Evolutionary conservation across 108 stramenopile species (phyloP).

Genomic region (Cyclotella sp.): DNA sequence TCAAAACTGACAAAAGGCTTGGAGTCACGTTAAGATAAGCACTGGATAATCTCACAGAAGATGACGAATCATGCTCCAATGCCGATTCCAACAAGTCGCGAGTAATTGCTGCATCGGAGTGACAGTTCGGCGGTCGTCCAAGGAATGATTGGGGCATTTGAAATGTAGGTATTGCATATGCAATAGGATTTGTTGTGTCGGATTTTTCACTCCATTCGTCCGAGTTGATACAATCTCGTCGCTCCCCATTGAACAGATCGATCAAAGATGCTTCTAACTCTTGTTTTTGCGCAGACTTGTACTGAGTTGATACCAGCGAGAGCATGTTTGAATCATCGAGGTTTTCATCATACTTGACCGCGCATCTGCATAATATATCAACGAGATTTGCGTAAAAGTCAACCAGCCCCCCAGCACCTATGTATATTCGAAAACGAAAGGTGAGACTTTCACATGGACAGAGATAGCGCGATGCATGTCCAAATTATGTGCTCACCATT

Average conservation of each 20-base stretch:
- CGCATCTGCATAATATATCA: slow-evolving; percentile 63
- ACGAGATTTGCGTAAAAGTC: slow-evolving; percentile 79
- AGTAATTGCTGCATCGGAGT: slow-evolving; percentile 46
- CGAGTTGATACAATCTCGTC: neutral
- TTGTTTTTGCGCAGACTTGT: slow-evolving; percentile 19
- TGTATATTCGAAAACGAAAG: neutral
- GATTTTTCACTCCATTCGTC: neutral
- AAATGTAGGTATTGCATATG: slow-evolving; percentile 72
- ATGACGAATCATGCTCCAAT: slow-evolving; percentile 22
- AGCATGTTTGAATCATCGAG: neutral
- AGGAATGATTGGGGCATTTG: slow-evolving; percentile 59
- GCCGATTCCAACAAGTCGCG: slow-evolving; percentile 41
- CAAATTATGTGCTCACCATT: slow-evolving; percentile 54
- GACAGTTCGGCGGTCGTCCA: slow-evolving; percentile 34
- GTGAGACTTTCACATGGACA: neutral
- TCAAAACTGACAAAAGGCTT: slow-evolving; percentile 42
- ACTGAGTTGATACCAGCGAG: slow-evolving; percentile 1
- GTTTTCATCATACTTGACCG: slow-evolving; percentile 47
- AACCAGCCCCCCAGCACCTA: slow-evolving; percentile 67
- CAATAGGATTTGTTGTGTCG: slow-evolving; percentile 35
- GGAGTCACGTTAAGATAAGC: slow-evolving; percentile 85
- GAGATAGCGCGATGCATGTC: no score
- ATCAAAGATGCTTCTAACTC: slow-evolving; percentile 42
- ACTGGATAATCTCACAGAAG: slow-evolving; percentile 71
- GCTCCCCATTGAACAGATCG: slow-evolving; percentile 29